Percentiles rank a stretch among this genome's conserved stretches.
Conservation (phyloP, 305 asterid genomes). For the Solanum hybrid region DNA sequence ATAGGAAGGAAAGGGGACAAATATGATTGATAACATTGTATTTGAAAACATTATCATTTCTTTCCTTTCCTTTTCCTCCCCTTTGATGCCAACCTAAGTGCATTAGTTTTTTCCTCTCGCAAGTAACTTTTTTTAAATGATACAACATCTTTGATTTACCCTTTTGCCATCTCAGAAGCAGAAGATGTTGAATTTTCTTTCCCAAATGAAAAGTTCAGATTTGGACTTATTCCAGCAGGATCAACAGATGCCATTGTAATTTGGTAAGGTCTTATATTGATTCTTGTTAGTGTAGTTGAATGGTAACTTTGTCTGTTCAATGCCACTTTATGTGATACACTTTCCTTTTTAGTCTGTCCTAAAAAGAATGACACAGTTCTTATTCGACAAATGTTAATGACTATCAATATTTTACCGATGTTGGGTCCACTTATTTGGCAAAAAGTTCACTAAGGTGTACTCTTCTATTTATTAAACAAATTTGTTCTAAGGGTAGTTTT, state of each 20-base stretch:
- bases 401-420: not conserved
- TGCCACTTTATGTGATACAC: not conserved
- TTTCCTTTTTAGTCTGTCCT: too few relatives aligned
- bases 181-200: conserved; percentile 49
- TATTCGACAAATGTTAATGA: not conserved
- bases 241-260: conserved; percentile 88
- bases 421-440: not conserved
- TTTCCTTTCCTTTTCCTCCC: not conserved
- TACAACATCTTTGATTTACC: not conserved
- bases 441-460: not conserved
- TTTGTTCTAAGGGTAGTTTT: not conserved
- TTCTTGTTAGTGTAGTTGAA: not conserved
- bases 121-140: not conserved
- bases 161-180: conserved; percentile 26
- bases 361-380: not conserved
- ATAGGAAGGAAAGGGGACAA: not conserved
- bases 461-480: not conserved
- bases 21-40: not conserved
- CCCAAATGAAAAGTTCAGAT: conserved; percentile 66
- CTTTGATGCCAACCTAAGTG: not conserved
- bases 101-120: not conserved
- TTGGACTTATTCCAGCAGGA: conserved; percentile 97
- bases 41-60: not conserved
- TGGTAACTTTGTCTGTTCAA: not conserved
- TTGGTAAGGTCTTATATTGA: conserved; percentile 34